Evolutionary conservation across 495 filamentous ascomycete species (phyloP).

Genomic region (Penicillium bovifimosum): DNA sequence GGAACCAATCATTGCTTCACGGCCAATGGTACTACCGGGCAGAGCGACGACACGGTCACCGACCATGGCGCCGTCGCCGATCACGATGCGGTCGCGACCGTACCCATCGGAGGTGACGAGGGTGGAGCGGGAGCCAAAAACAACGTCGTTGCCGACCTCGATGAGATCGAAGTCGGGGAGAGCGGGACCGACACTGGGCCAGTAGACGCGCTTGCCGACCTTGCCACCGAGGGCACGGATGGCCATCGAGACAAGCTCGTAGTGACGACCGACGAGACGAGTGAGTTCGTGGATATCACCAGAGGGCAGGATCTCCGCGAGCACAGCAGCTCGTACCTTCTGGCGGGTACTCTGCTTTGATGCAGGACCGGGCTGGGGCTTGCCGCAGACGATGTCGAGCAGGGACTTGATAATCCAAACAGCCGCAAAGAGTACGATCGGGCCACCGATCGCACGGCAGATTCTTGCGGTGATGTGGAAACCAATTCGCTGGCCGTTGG

Average conservation of each 20-base stretch:
- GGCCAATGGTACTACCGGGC: conserved; percentile 35
- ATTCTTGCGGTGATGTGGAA: conserved; percentile 36
- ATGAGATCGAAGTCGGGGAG: conserved; percentile 42
- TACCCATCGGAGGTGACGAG: conserved; percentile 40
- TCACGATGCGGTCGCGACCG: conserved; percentile 33
- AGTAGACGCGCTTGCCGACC: conserved; percentile 42
- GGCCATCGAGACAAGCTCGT: conserved; percentile 39
- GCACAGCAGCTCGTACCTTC: conserved; percentile 29
- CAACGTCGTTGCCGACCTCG: conserved; percentile 44
- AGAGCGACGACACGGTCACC: conserved; percentile 37
- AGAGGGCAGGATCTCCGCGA: conserved; percentile 29
- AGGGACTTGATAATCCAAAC: conserved; percentile 24
- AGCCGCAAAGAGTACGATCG: conserved; percentile 29
- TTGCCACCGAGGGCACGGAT: conserved; percentile 36
- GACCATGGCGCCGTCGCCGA: conserved; percentile 42
- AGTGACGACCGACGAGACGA: conserved; percentile 29
- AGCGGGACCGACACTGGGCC: conserved; percentile 42
- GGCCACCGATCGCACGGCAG: conserved; percentile 28
- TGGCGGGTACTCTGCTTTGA: conserved; percentile 20
- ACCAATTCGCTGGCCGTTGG: conserved; percentile 27
- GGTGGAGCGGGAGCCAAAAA: conserved; percentile 42
- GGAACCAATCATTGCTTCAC: conserved; percentile 36
- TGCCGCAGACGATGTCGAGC: conserved; percentile 27
- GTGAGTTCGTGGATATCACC: conserved; percentile 23
- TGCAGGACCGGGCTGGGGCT: conserved; percentile 21